Evolutionary conservation across 176 grass and related monocot species (phyloP), one percentile per base, ranked within the genome.

Genomic region (Oryza coarctata): DNA sequence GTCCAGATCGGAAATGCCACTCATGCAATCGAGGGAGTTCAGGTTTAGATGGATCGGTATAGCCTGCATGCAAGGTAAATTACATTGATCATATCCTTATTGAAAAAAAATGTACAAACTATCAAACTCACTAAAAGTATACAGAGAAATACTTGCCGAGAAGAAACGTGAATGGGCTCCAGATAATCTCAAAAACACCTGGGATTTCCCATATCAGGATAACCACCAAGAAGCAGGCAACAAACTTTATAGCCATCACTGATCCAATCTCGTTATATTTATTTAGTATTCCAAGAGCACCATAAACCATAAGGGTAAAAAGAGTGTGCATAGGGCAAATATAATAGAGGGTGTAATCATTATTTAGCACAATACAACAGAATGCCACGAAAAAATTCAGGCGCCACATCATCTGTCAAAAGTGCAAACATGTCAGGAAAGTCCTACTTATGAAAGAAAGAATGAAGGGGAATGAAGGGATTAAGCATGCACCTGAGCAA

Each of bases 321-420:
- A 99, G 85, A 43, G 96, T 99, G 80, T 99, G 96, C 96, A 99
- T 99, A 68, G 96, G 96, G 73, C 96, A 99, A 73, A 99, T 99
- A 66, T 99, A 99, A 81, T 99, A 99, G 43, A 99, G 76, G 76
- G 91, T 93, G 71, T 99, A 99, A 61, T 93, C 90, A 89, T 99
- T 94, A 63, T 90, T 90, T 65, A 99, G 96, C 76, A 90, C 75
- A 80, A 95, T 92, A 74, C 96, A 99, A 75, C 91, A 95, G 87
- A 99, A 90, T 73, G 89, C 86, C 74, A 99, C 96, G 66, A 99
- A 93, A 75, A 99, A 94, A 75, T 99, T 99, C 68, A 95, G 93
- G 64, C 96, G 90, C 96, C 96, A 99, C 96, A 99, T 99, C 96
- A 99, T 99, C 96, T 99, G 93, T 88, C 86, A 44, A 85, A 88